phyloP scores from a whole-genome alignment of 306 rosid species.

The Fragaria vesca region DNA sequence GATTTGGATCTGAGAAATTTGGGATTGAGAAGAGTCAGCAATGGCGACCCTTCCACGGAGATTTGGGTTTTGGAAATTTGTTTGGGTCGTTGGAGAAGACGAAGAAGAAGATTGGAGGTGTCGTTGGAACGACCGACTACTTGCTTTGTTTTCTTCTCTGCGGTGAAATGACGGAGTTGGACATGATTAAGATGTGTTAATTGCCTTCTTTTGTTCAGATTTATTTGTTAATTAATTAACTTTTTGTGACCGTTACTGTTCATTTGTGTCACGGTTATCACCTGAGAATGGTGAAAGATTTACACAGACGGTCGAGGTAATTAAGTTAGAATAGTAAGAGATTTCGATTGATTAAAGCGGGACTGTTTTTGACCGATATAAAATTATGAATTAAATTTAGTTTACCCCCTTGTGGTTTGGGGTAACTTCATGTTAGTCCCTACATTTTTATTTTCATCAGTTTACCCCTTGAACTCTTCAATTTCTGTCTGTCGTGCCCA shows the following conservation, averaged over 20 bases:
- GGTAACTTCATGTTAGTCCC: no score
- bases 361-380: no score
- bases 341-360: no score
- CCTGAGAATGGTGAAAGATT: background rate
- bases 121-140: background rate
- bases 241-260: background rate
- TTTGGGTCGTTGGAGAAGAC: background rate
- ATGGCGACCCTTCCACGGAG: conserved; percentile 1
- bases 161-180: background rate
- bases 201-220: background rate
- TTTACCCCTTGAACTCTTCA: no score
- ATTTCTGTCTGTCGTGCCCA: no score
- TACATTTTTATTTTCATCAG: no score
- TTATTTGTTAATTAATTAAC: no score
- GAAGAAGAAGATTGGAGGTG: background rate
- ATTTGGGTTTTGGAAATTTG: background rate
- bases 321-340: no score
- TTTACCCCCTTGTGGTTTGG: no score
- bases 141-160: background rate
- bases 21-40: background rate
- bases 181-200: background rate
- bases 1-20: background rate
- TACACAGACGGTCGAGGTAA: background rate
- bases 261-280: background rate
- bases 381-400: no score